phyloP scores from a whole-genome alignment of 2,329 filamentous ascomycete genomes.

The Fusarium decemcellulare region DNA sequence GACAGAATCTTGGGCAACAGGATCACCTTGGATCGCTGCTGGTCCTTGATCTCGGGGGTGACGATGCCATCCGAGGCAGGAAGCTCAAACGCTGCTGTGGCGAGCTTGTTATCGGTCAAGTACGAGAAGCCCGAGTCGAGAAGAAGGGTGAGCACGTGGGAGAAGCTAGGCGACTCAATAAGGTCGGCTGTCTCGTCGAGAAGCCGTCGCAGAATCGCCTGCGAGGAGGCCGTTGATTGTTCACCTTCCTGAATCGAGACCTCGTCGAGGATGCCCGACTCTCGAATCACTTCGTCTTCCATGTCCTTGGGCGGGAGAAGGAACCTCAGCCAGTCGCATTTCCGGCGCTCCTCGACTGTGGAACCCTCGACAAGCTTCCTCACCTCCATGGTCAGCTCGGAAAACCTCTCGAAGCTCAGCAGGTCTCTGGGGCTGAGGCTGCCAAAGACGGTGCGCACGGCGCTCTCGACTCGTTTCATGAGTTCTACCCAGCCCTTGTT shows the following conservation, averaged over 20 bases:
- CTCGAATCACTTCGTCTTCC: constrained; percentile 86
- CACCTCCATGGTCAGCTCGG: constrained; percentile 85
- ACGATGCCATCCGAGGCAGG: constrained; percentile 51
- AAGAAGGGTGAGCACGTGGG: constrained; percentile 86
- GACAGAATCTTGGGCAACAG: constrained; percentile 89
- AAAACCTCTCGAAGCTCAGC: constrained; percentile 84
- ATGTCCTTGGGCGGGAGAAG: constrained; percentile 84
- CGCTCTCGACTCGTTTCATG: constrained; percentile 84
- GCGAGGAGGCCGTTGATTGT: constrained; percentile 59
- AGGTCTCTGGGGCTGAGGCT: constrained; percentile 90
- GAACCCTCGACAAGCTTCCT: constrained; percentile 86
- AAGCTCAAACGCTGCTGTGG: constrained; percentile 81
- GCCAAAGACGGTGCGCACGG: constrained; percentile 93
- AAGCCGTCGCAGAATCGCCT: constrained; percentile 79
- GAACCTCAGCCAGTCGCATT: constrained; percentile 82
- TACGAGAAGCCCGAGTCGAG: constrained; percentile 90
- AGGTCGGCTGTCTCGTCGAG: constrained; percentile 97
- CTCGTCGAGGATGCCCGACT: constrained; percentile 82
- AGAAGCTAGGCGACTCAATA: constrained; percentile 93
- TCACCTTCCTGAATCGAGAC: constrained; percentile 52
- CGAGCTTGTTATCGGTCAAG: constrained; percentile 86
- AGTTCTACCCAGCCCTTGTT: constrained; percentile 91
- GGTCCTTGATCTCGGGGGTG: constrained; percentile 67
- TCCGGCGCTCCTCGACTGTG: constrained; percentile 56
- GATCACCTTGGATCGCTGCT: constrained; percentile 72